Evolutionary conservation across 1,139 yeast species (phyloP).

Genomic region (Arxiozyma slooffiae): DNA sequence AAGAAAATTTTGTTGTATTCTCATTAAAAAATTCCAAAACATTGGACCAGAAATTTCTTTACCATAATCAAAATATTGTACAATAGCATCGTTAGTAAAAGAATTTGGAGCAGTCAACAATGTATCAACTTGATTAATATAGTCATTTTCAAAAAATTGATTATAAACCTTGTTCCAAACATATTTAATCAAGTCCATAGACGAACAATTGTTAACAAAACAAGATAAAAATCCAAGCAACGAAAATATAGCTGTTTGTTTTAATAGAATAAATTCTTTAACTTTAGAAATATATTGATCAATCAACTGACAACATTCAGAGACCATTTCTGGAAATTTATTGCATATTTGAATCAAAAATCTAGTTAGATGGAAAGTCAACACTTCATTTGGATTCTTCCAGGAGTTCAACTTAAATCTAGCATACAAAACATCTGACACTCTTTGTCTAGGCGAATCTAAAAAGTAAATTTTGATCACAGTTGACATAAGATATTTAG

Average conservation of each 20-base stretch:
- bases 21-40: constrained; percentile 19
- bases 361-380: constrained; percentile 30
- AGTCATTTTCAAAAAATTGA: constrained; percentile 15
- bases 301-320: constrained; percentile 18
- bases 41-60: constrained; percentile 23
- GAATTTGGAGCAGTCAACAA: constrained; percentile 17
- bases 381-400: constrained; percentile 35
- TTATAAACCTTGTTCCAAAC: constrained; percentile 16
- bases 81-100: constrained; percentile 24
- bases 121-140: constrained; percentile 17
- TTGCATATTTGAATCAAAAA: constrained; percentile 30
- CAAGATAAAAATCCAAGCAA: constrained; percentile 27
- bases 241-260: constrained; percentile 25
- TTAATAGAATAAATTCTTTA: constrained; percentile 14
- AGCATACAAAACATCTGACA: constrained; percentile 38
- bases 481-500: constrained; percentile 38
- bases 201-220: constrained; percentile 14
- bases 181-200: constrained; percentile 15
- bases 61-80: constrained; percentile 24
- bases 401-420: constrained; percentile 38
- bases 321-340: constrained; percentile 27
- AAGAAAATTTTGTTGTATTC: constrained; percentile 19
- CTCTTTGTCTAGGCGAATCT: constrained; percentile 49
- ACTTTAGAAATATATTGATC: constrained; percentile 26
- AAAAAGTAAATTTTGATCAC: constrained; percentile 51